Percentiles rank a stretch among this genome's conserved stretches.
These are phyloP conservation scores for Bimuria novae-zelandiae DNA, from an alignment of 2,329 filamentous ascomycete genomes.

Conservation along the genomic window DNA sequence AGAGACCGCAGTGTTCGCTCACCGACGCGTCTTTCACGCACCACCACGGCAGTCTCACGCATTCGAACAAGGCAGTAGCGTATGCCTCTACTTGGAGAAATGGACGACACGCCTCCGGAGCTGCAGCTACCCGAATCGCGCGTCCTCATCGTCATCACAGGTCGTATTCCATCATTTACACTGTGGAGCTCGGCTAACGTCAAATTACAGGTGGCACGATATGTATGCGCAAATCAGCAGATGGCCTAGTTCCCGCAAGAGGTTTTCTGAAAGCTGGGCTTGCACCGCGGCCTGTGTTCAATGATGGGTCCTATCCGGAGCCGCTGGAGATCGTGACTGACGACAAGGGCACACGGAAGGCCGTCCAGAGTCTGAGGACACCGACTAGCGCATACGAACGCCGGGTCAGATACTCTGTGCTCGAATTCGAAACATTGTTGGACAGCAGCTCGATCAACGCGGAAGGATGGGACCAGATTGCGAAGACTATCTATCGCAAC, in stretches of 20 bases:
- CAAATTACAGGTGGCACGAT: slow-evolving; percentile 71
- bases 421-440: slow-evolving; percentile 82
- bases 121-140: slow-evolving; percentile 68
- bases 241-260: slow-evolving; percentile 73
- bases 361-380: slow-evolving; percentile 74
- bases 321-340: slow-evolving; percentile 61
- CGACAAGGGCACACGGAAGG: slow-evolving; percentile 52
- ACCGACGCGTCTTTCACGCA: neutral
- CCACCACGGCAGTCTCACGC: neutral
- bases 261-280: slow-evolving; percentile 84
- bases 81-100: slow-evolving; percentile 19
- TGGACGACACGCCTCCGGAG: slow-evolving; percentile 35
- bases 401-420: slow-evolving; percentile 79
- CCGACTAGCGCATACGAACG: slow-evolving; percentile 79
- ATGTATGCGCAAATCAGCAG: slow-evolving; percentile 82
- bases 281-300: slow-evolving; percentile 81
- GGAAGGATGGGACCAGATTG: slow-evolving; percentile 83
- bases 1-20: neutral
- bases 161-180: slow-evolving; percentile 38
- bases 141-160: slow-evolving; percentile 89
- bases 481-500: slow-evolving; percentile 77
- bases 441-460: slow-evolving; percentile 91
- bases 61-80: neutral
- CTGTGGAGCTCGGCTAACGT: neutral
- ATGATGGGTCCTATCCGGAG: slow-evolving; percentile 69